A percentile compares a stretch with the other conserved stretches of the same genome.
Conservation (phyloP, 169 alveolate genomes). For the Plasmodium reichenowi region DNA sequence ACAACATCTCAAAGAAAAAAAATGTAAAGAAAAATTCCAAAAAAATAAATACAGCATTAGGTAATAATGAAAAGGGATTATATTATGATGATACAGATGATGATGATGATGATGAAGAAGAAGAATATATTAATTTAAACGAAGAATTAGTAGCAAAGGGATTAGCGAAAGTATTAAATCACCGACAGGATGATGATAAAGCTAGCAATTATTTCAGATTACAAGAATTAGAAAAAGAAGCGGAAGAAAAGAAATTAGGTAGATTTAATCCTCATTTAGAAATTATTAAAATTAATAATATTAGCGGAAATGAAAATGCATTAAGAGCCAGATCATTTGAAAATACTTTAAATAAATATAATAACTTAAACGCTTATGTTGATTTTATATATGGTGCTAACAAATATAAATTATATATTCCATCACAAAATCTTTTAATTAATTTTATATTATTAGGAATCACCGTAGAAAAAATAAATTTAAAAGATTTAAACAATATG, state of each 20-base stretch:
- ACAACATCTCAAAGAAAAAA: neutral
- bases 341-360: slow-evolving; percentile 56
- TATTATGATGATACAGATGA: neutral
- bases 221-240: slow-evolving; percentile 73
- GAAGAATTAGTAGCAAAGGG: slow-evolving; percentile 57
- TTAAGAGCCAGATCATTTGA: slow-evolving; percentile 72
- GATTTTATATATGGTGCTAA: slow-evolving; percentile 76
- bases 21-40: neutral
- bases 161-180: slow-evolving; percentile 61
- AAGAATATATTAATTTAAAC: slow-evolving; percentile 20
- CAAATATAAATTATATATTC: slow-evolving; percentile 50
- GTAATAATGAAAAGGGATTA: slow-evolving; percentile 1
- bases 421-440: slow-evolving; percentile 68
- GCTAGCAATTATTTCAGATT: slow-evolving; percentile 51
- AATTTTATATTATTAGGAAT: slow-evolving; percentile 64
- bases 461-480: slow-evolving; percentile 55
- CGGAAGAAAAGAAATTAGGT: slow-evolving; percentile 59
- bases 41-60: neutral
- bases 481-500: slow-evolving; percentile 27
- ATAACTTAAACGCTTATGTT: slow-evolving; percentile 65
- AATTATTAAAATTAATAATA: slow-evolving; percentile 61
- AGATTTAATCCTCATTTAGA: slow-evolving; percentile 63
- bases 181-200: slow-evolving; percentile 68
- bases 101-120: too few relatives aligned
- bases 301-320: slow-evolving; percentile 74